These are phyloP conservation scores for Quercus rubra DNA, from an alignment of 306 rosid genomes.

Conservation along the genomic window DNA sequence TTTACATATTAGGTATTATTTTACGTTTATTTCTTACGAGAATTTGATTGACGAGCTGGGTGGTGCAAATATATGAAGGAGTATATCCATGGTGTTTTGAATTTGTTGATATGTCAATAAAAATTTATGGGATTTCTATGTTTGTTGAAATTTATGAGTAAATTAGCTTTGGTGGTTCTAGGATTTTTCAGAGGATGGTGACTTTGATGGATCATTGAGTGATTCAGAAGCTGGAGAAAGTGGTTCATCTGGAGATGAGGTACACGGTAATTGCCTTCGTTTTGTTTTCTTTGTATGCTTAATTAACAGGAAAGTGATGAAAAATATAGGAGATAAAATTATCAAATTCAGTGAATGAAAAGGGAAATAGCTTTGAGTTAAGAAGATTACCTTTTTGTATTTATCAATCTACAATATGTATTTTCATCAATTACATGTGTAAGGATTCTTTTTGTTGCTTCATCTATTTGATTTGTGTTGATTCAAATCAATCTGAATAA, in stretches of 20 bases:
- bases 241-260: slow-evolving; percentile 43
- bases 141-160: neutral
- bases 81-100: neutral
- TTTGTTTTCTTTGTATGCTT: neutral
- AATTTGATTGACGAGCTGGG: neutral
- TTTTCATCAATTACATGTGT: neutral
- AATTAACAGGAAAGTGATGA: neutral
- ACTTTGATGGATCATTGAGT: slow-evolving; percentile 21
- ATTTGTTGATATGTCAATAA: neutral
- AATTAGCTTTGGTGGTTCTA: slow-evolving; percentile 6
- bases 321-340: neutral
- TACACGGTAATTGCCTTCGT: neutral
- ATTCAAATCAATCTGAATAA: neutral
- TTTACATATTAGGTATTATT: no score
- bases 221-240: slow-evolving; percentile 30
- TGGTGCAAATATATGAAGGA: neutral
- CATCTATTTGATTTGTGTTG: neutral
- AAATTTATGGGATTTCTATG: neutral
- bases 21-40: neutral
- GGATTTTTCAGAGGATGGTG: slow-evolving; percentile 25
- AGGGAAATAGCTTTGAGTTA: neutral
- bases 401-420: neutral
- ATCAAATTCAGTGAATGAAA: neutral
- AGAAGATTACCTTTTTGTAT: neutral
- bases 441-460: neutral